Base-by-base conservation (phyloP, 2,329 filamentous ascomycete species). In the Fusarium sp. region DNA sequence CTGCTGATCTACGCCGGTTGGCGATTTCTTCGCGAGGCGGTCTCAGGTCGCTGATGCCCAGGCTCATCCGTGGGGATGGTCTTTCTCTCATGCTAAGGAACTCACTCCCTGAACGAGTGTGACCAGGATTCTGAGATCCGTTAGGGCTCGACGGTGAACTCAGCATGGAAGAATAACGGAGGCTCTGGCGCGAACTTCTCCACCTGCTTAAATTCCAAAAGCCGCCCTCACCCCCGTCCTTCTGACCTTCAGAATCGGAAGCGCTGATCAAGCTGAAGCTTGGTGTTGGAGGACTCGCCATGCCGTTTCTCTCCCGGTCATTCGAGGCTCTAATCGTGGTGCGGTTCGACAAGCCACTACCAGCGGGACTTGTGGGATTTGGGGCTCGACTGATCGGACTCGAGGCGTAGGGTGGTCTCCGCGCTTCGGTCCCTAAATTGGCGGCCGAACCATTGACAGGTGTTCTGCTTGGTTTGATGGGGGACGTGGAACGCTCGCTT, bases 201-300 rank as follows among this genome's bases (percentile, higher is more conserved):
- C 87, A 89, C 22, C 84, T 81, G 36, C 82, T 83, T 21, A 88
- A 73, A 62, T 87, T 89, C 88, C 87, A 90, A 73, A 90, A 89
- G 11, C 83, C 24, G 68, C 79, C 76, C 9, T 82, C 79, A 4
- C 80, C 81, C 5, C 82, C 82, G 6, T 84, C 81, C 26, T 81
- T 79, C 7, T 79, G 78, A 11, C 81, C 75, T 17, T 82, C 76
- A 1, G 75, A 66, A 17, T 78, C 77, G 8, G 75, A 72, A 7
- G 74, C 73, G 36, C 75, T 79, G 8, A 79, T 78, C 26, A 88
- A 80, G 7, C 82, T 86, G 73, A 89, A 89, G 62, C 86, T 87
- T 3, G 87, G 87, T 1, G 85, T 85, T 1, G 87, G 87, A 1
- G 84, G 85, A 4, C 80, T 74, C 6, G 75, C 73, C 2, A 75